Conservation (phyloP, 23 red algal genomes). For the Agarophyton chilense region DNA sequence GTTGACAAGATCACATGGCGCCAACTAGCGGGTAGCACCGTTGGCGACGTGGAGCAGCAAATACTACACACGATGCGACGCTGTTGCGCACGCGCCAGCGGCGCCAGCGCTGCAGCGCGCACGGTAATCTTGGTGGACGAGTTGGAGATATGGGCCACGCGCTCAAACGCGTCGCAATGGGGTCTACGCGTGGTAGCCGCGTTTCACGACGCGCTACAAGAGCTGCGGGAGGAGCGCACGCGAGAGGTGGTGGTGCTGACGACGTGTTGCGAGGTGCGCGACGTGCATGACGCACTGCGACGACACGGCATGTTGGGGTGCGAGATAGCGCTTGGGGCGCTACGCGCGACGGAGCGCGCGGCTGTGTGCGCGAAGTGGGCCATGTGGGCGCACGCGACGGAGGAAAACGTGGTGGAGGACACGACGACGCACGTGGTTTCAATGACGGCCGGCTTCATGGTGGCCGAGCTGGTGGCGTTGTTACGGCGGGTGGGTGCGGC, state of each 20-base stretch:
- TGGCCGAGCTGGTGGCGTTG: background rate
- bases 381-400: too few species aligned
- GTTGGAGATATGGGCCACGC: background rate
- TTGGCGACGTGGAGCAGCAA: background rate
- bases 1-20: background rate
- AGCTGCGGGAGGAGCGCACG: background rate
- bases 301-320: background rate
- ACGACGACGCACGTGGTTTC: background rate
- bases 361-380: too few species aligned
- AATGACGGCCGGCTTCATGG: background rate
- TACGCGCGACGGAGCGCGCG: background rate
- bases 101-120: background rate
- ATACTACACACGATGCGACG: too few species aligned
- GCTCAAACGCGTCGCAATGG: background rate
- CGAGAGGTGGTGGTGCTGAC: background rate
- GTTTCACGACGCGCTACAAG: background rate
- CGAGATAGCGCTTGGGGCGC: background rate
- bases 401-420: background rate
- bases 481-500: background rate
- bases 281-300: background rate
- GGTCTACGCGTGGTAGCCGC: background rate
- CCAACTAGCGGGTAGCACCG: background rate
- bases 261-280: constrained; percentile 2
- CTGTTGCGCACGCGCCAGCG: background rate
- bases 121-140: background rate